Evolutionary conservation across 768 basidiomycete genomes (phyloP), one percentile per base, ranked within the genome.

Genomic region (Hemileccinum impolitum): DNA sequence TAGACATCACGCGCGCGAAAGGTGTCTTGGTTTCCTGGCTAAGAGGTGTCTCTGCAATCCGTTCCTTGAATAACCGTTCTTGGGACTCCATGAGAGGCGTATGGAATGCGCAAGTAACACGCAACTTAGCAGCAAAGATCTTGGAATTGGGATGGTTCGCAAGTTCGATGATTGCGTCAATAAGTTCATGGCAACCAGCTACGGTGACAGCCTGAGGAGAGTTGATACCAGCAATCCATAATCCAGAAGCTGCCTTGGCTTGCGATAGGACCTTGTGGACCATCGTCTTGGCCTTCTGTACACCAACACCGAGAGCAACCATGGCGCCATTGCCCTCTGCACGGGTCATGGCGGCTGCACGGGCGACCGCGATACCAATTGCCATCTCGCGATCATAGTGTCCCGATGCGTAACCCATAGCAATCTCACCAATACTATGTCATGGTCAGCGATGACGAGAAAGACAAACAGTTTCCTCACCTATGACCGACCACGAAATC

Each of bases 221-320:
- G 47, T 70, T 71, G 54, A 70, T 64, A 40, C 69, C 66, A 25
- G 65, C 67, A 11, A 70, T 63, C 62, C 67, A 70, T 35, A 71
- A 30, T 28, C 70, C 62, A 31, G 51, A 54, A 15, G 55, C 49
- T 9, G 43, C 57, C 46, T 63, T 61, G 30, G 62, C 56, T 8
- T 45, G 56, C 13, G 57, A 65, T 35, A 70, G 57, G 3, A 67
- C 62, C 40, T 67, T 64, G 53, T 63, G 60, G 39, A 72, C 65
- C 56, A 70, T 59, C n/a, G 49, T 40, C 48, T 61, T 59, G 15
- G 68, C 67, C 44, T 63, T 64, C 14, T 67, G 56, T 5, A 65
- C 62, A 21, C 64, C 58, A 26, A 71, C 65, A 7, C 70, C 65
- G 14, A 70, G 56, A 39, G 70, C 70, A 9, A 61, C 66, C 66